phyloP scores from a whole-genome alignment of 352 stramenopile genomes.

The Phytophthora rubi region DNA sequence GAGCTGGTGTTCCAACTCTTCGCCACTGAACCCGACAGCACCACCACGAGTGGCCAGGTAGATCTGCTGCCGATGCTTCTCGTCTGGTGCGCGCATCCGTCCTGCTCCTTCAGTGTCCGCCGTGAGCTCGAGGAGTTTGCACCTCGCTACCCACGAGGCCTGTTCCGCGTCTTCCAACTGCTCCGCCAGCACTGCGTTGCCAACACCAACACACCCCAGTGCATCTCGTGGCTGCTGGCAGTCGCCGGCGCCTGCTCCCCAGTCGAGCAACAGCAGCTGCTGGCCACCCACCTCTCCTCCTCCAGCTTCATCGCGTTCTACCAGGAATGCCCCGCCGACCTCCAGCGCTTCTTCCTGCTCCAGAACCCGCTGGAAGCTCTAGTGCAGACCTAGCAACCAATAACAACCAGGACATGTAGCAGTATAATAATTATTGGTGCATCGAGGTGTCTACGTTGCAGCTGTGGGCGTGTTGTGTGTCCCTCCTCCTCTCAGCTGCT shows the following conservation, averaged over 20 bases:
- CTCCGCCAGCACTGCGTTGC: conserved; percentile 19
- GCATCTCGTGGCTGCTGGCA: conserved; percentile 29
- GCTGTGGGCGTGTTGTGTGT: neutral
- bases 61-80: conserved; percentile 46
- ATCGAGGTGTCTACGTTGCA: neutral
- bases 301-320: conserved; percentile 44
- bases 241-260: conserved; percentile 13
- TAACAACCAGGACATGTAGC: neutral
- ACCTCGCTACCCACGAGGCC: conserved; percentile 45
- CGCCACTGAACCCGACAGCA: neutral
- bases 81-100: conserved; percentile 43
- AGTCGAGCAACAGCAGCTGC: conserved; percentile 1
- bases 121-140: conserved; percentile 43
- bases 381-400: conserved; percentile 17
- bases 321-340: conserved; percentile 28
- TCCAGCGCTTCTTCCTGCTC: conserved; percentile 46
- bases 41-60: conserved; percentile 3
- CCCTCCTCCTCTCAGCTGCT: neutral
- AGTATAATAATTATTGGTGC: conserved; percentile 19
- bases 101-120: conserved; percentile 33
- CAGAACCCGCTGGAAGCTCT: conserved; percentile 53
- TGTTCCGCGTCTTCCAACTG: conserved; percentile 46
- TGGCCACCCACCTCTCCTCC: conserved; percentile 10
- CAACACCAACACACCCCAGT: neutral
- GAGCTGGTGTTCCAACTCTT: conserved; percentile 52